A percentile compares a stretch with the other conserved stretches of the same genome.
Evolutionary conservation across 192 early-diverging fungal species (phyloP).

Genomic region (Thamnidium elegans): DNA sequence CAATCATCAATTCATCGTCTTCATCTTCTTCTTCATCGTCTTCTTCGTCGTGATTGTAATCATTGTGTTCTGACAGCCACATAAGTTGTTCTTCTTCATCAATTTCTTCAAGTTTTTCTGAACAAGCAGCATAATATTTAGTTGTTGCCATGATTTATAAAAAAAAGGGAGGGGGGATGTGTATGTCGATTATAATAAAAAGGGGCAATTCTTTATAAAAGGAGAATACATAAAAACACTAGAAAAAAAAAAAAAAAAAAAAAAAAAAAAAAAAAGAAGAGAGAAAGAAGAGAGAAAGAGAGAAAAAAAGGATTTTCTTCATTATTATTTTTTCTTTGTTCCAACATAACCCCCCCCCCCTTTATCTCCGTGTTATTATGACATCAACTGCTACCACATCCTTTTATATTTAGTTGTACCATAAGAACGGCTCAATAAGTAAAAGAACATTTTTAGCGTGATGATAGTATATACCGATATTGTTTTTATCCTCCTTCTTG

Average conservation of each 20-base stretch:
- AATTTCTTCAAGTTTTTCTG: slow-evolving; percentile 3
- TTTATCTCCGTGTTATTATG: background rate
- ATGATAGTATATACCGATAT: slow-evolving; percentile 44
- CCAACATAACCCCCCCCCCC: background rate
- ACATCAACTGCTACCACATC: background rate
- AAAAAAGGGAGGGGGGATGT: background rate
- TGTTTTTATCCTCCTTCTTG: slow-evolving; percentile 16
- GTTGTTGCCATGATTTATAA: background rate
- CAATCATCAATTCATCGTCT: slow-evolving; percentile 38
- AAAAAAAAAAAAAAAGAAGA: no score
- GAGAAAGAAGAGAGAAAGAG: no score
- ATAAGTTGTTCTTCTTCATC: slow-evolving; percentile 4
- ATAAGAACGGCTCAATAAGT: slow-evolving; percentile 12
- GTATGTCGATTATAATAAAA: no score
- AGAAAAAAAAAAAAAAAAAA: no score
- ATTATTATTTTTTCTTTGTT: background rate
- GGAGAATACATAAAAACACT: no score
- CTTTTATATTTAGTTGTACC: slow-evolving; percentile 7
- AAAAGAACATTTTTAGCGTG: slow-evolving; percentile 39
- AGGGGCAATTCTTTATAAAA: no score
- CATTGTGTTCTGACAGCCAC: slow-evolving; percentile 6
- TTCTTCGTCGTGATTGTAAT: slow-evolving; percentile 4
- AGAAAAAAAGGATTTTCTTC: background rate
- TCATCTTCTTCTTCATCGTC: slow-evolving; percentile 27
- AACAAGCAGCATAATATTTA: background rate